Conservation (phyloP, 768 basidiomycete genomes). For the Xerocomellus intermedius region DNA sequence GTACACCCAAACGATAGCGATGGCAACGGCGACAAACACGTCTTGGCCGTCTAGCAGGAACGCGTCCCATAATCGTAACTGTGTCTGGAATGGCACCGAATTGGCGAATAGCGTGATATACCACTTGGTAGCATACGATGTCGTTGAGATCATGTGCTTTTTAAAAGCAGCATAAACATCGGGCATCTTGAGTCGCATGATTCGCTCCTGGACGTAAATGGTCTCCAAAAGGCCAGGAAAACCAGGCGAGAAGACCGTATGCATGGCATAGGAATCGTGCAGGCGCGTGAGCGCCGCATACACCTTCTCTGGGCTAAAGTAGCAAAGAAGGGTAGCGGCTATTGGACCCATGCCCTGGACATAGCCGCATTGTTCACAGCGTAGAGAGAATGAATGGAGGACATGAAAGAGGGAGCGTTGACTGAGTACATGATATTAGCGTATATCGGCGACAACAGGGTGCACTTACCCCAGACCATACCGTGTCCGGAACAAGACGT, state of each 20-base stretch:
- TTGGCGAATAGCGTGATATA: slow-evolving; percentile 98
- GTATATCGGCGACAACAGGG: background rate
- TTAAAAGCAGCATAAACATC: slow-evolving; percentile 83
- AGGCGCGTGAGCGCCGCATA: slow-evolving; percentile 85
- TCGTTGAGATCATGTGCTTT: slow-evolving; percentile 87
- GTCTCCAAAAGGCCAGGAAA: slow-evolving; percentile 94
- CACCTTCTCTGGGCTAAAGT: slow-evolving; percentile 86
- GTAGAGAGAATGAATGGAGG: slow-evolving; percentile 85
- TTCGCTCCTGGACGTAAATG: slow-evolving; percentile 93
- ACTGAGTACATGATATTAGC: slow-evolving; percentile 39
- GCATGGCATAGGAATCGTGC: slow-evolving; percentile 86
- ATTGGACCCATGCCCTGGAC: slow-evolving; percentile 99
- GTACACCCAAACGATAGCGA: slow-evolving; percentile 91
- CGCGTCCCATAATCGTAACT: slow-evolving; percentile 92
- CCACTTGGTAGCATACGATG: slow-evolving; percentile 98
- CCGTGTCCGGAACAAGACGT: slow-evolving; percentile 91
- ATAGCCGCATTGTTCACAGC: slow-evolving; percentile 87
- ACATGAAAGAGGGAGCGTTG: slow-evolving; percentile 96
- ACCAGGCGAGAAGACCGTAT: slow-evolving; percentile 86
- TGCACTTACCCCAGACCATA: slow-evolving; percentile 89
- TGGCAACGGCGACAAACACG: slow-evolving; percentile 77
- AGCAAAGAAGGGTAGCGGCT: slow-evolving; percentile 90
- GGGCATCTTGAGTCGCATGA: slow-evolving; percentile 87
- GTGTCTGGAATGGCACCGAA: slow-evolving; percentile 92
- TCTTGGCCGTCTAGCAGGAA: slow-evolving; percentile 91